Conservation (phyloP, 2,329 filamentous ascomycete species). For the Pseudophaeomoniella oleicola region DNA sequence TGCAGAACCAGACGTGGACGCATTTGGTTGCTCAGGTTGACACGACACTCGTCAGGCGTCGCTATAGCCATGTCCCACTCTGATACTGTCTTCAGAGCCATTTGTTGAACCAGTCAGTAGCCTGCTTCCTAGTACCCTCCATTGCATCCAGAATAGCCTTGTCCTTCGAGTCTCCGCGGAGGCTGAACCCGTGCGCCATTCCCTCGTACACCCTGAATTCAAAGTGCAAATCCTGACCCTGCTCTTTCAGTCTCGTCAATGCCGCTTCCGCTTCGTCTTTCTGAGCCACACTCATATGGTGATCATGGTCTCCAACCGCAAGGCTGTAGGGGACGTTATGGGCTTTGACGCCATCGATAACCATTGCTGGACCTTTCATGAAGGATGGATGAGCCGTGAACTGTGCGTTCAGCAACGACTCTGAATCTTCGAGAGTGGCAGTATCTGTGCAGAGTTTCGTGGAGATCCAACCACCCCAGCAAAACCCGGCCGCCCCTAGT, state of each 20-base stretch:
- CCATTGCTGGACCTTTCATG: slow-evolving; percentile 26
- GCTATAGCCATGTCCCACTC: not conserved
- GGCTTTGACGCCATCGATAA: slow-evolving; percentile 8
- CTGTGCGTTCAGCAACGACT: slow-evolving; percentile 29
- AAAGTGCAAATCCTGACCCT: slow-evolving; percentile 4
- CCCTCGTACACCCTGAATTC: slow-evolving; percentile 10
- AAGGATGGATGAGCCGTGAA: slow-evolving; percentile 38
- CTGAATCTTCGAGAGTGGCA: slow-evolving; percentile 9
- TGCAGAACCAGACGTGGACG: too few species aligned
- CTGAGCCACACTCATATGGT: slow-evolving; percentile 29
- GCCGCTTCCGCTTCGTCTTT: slow-evolving; percentile 12
- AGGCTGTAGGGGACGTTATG: slow-evolving; percentile 7
- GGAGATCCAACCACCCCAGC: slow-evolving; percentile 43
- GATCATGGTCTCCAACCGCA: slow-evolving; percentile 22
- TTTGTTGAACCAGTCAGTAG: slow-evolving; percentile 10
- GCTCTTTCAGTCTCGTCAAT: slow-evolving; percentile 4
- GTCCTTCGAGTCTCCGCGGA: slow-evolving; percentile 4
- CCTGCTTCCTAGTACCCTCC: slow-evolving; percentile 7
- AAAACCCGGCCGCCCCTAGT: slow-evolving; percentile 42
- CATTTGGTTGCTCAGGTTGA: too few species aligned
- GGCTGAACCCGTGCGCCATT: slow-evolving; percentile 8
- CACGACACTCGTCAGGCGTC: not conserved
- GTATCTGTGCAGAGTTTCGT: slow-evolving; percentile 28
- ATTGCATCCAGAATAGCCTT: slow-evolving; percentile 4
- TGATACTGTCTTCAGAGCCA: slow-evolving; percentile 7